Conservation (phyloP, 2,329 filamentous ascomycete genomes). For the Aspergillus sp. region DNA sequence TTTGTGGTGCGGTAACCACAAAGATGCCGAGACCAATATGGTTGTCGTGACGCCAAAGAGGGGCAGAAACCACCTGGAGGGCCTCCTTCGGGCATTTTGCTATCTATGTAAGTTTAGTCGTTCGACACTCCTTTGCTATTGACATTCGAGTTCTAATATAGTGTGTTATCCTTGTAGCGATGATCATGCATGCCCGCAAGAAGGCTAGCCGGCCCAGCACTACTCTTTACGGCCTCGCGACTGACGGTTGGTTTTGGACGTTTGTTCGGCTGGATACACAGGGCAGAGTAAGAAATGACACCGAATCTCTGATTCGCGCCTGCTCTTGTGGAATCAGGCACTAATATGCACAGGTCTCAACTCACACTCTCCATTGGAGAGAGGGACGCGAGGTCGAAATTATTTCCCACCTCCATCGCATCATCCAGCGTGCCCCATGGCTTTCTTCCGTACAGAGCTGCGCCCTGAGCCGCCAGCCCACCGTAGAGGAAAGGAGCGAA, state of each 20-base stretch:
- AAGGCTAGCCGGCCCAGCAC: neutral
- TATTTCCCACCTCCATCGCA: no score
- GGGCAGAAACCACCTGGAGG: neutral
- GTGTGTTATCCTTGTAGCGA: neutral
- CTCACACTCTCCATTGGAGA: no score
- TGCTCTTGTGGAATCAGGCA: neutral
- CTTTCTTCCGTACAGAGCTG: no score
- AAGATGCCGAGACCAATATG: conserved; percentile 4
- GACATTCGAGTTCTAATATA: neutral
- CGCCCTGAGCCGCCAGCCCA: no score
- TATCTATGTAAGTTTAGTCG: conserved; percentile 2
- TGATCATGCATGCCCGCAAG: conserved; percentile 3
- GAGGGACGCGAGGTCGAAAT: no score
- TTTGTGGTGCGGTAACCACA: neutral
- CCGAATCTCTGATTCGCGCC: neutral
- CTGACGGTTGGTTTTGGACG: neutral
- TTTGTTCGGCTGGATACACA: neutral
- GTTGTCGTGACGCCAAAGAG: neutral
- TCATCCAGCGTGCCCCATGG: no score
- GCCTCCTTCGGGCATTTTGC: neutral
- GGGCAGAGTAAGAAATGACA: neutral
- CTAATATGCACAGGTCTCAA: neutral
- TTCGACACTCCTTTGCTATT: no score
- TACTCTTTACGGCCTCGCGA: neutral
- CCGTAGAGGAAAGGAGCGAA: no score